Conservation (phyloP, 192 early-diverging fungal species). For the Coemansia sp. region DNA sequence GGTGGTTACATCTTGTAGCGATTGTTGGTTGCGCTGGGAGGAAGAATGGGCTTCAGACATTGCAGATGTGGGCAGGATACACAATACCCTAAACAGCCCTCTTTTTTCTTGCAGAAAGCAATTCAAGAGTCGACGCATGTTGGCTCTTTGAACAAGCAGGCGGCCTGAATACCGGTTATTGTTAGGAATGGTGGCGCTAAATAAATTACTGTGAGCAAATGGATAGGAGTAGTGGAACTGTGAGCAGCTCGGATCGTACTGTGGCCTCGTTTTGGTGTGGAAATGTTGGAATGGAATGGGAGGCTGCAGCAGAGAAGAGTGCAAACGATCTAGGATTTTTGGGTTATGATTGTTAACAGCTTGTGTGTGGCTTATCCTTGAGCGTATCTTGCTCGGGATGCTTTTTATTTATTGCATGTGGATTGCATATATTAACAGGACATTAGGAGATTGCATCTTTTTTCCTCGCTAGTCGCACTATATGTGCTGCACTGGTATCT, state of each 20-base stretch:
- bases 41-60: conserved; percentile 3
- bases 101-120: not conserved
- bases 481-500: not conserved
- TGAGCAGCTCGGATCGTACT: not conserved
- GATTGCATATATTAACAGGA: conserved; percentile 6
- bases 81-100: not conserved
- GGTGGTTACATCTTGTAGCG: not conserved
- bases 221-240: not conserved
- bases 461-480: not conserved
- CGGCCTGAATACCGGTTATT: not conserved
- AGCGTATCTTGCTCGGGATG: not conserved
- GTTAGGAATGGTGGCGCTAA: not conserved
- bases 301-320: not conserved
- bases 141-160: not conserved
- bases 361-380: not conserved
- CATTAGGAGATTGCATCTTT: not conserved
- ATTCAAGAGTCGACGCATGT: conserved; percentile 1
- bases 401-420: conserved; percentile 4
- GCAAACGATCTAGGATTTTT: conserved; percentile 4
- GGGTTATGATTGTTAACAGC: not conserved
- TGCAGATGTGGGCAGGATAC: not conserved
- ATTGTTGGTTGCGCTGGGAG: not conserved
- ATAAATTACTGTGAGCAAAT: not conserved
- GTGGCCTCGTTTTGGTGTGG: not conserved
- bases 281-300: too few relatives aligned